Evolutionary conservation across 345 rosid genomes (phyloP).

Genomic region (Brassica carinata): DNA sequence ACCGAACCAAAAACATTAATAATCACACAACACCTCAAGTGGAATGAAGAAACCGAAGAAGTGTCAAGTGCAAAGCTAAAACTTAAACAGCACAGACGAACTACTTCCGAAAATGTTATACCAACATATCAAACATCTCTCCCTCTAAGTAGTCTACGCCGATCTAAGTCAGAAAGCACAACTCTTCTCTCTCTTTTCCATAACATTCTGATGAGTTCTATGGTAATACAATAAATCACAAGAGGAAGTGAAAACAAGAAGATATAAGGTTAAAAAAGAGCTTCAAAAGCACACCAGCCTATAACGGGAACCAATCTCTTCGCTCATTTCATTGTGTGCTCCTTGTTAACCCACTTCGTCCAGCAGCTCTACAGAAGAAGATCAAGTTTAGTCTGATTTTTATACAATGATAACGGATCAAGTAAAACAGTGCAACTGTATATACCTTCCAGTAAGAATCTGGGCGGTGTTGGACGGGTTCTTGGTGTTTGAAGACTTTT

Average conservation of each 20-base stretch:
- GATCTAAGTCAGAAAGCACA: conserved; percentile 40
- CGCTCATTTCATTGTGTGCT: conserved; percentile 50
- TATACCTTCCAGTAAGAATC: conserved; percentile 87
- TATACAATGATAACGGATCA: background rate
- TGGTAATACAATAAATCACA: conserved; percentile 33
- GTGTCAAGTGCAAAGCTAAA: conserved; percentile 14
- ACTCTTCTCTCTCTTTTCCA: conserved; percentile 24
- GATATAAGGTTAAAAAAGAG: conserved; percentile 24
- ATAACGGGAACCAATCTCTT: conserved; percentile 17
- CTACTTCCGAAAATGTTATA: conserved; percentile 36
- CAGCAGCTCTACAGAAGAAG: conserved; percentile 27
- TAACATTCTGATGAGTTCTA: conserved; percentile 26
- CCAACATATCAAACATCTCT: conserved; percentile 36
- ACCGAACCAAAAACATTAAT: conserved; percentile 8
- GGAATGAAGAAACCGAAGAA: conserved; percentile 21
- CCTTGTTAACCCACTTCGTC: conserved; percentile 77
- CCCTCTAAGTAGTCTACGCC: conserved; percentile 34
- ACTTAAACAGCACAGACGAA: conserved; percentile 34
- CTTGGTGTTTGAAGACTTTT: conserved; percentile 64
- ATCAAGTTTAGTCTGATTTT: background rate
- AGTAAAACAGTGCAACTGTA: background rate
- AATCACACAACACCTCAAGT: conserved; percentile 36
- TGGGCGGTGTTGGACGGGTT: conserved; percentile 65
- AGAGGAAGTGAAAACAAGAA: conserved; percentile 27
- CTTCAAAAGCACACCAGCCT: conserved; percentile 31